Conservation (phyloP, 352 stramenopile genomes). For the Globisporangium splendens region DNA sequence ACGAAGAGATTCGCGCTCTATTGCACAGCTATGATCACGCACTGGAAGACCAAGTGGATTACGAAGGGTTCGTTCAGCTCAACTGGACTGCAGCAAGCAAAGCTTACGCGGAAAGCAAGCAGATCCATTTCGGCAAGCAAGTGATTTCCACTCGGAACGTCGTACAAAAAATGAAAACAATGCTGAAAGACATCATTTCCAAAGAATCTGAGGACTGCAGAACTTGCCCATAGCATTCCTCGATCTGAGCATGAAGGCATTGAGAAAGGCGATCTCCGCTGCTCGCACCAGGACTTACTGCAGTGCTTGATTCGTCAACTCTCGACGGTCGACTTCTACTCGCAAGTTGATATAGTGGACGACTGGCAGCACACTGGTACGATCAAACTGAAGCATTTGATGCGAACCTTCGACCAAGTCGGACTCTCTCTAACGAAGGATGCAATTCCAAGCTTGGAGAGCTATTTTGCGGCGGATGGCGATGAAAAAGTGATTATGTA, state of each 20-base stretch:
- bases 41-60: slow-evolving; percentile 50
- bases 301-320: slow-evolving; percentile 59
- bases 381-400: slow-evolving; percentile 37
- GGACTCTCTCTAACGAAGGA: slow-evolving; percentile 43
- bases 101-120: slow-evolving; percentile 10
- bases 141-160: slow-evolving; percentile 3
- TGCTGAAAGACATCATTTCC: slow-evolving; percentile 7
- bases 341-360: slow-evolving; percentile 60
- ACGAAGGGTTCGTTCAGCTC: slow-evolving; percentile 44
- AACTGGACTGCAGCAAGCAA: slow-evolving; percentile 44
- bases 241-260: too few relatives aligned
- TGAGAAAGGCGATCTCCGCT: neutral
- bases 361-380: slow-evolving; percentile 25
- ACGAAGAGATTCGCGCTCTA: slow-evolving; percentile 47
- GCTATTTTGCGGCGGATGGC: slow-evolving; percentile 21
- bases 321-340: slow-evolving; percentile 63
- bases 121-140: slow-evolving; percentile 17
- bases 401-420: slow-evolving; percentile 46
- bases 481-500: slow-evolving; percentile 21
- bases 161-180: slow-evolving; percentile 14
- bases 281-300: slow-evolving; percentile 29
- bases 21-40: slow-evolving; percentile 55
- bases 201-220: neutral
- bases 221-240: neutral
- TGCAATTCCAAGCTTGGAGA: slow-evolving; percentile 30